phyloP scores from a whole-genome alignment of 2,329 filamentous ascomycete genomes.

The Epichloe sibirici region DNA sequence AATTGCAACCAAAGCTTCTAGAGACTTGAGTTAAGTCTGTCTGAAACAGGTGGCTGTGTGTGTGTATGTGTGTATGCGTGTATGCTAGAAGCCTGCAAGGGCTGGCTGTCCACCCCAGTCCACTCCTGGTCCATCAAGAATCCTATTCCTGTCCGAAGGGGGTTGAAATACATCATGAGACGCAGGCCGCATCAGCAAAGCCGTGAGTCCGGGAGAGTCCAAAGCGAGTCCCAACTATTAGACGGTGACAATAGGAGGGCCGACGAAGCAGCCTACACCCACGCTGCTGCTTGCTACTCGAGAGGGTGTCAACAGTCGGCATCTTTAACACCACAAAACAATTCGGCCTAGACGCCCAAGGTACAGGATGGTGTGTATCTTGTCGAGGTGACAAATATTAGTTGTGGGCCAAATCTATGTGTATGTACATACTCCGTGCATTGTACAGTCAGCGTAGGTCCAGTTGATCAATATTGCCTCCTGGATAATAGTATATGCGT shows the following conservation, averaged over 20 bases:
- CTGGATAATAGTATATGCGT: not conserved
- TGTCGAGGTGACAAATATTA: not conserved
- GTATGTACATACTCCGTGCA: too few species aligned
- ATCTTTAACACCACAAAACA: too few species aligned
- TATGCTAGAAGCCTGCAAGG: constrained; percentile 4
- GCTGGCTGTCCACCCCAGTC: constrained; percentile 1
- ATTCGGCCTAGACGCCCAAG: too few species aligned
- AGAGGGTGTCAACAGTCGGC: not conserved
- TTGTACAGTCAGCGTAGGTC: not conserved
- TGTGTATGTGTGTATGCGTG: not conserved
- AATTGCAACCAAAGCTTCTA: constrained; percentile 6
- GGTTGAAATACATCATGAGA: constrained; percentile 9
- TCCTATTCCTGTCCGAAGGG: constrained; percentile 4
- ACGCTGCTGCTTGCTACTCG: not conserved
- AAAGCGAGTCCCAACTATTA: not conserved
- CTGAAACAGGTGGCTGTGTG: constrained; percentile 12
- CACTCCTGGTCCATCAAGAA: constrained; percentile 2
- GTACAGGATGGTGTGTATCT: too few species aligned
- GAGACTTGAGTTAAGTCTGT: constrained; percentile 5
- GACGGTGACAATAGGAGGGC: too few species aligned
- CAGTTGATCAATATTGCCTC: not conserved
- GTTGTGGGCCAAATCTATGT: not conserved
- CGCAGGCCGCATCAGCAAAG: constrained; percentile 9
- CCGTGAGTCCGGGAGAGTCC: constrained; percentile 4
- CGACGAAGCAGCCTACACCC: not conserved